Conservation (phyloP, 495 filamentous ascomycete genomes). For the Cladorrhinum samala region DNA sequence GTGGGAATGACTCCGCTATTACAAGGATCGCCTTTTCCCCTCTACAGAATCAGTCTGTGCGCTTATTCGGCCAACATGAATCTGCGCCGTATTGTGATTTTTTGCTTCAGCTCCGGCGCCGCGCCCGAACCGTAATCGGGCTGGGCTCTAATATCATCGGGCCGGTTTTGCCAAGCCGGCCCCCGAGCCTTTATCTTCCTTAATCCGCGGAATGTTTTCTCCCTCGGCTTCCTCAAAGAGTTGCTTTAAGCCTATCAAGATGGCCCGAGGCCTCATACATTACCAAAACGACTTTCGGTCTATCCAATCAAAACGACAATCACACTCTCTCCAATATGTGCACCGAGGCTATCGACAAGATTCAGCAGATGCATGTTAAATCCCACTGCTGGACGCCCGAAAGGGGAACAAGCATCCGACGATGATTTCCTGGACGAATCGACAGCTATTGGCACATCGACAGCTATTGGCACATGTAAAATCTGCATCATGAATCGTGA, state of each 20-base stretch:
- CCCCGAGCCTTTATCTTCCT: too few relatives aligned
- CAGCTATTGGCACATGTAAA: neutral
- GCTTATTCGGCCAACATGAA: neutral
- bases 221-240: too few relatives aligned
- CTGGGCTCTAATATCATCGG: neutral
- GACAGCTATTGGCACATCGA: neutral
- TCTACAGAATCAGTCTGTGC: neutral
- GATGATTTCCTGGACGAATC: neutral
- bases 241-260: too few relatives aligned
- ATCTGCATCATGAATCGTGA: too few relatives aligned
- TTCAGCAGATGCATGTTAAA: too few relatives aligned
- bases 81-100: neutral
- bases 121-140: neutral
- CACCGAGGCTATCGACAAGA: too few relatives aligned
- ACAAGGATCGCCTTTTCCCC: neutral
- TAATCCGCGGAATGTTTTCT: too few relatives aligned
- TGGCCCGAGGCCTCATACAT: too few relatives aligned
- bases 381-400: neutral
- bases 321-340: too few relatives aligned
- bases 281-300: too few relatives aligned
- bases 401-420: neutral
- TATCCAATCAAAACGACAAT: too few relatives aligned
- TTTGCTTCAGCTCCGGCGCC: neutral
- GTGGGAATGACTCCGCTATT: neutral
- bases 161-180: neutral